phyloP scores from a whole-genome alignment of 2,329 filamentous ascomycete species.

The Botrytis cinerea region DNA sequence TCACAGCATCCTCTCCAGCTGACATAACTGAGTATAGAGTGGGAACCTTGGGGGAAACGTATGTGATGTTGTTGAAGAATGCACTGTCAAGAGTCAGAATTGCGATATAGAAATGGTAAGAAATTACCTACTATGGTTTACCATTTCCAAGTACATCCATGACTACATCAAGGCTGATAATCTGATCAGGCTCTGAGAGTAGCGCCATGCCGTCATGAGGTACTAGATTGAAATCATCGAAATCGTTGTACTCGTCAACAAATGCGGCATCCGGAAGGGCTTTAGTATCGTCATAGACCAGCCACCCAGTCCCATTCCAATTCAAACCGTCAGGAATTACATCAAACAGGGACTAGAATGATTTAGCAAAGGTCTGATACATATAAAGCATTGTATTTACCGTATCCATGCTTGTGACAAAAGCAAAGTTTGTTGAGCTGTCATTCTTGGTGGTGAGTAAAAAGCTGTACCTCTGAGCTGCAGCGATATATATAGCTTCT shows the following conservation, averaged over 20 bases:
- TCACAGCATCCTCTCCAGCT: slow-evolving; percentile 52
- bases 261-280: slow-evolving; percentile 52
- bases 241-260: slow-evolving; percentile 63
- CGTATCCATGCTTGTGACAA: slow-evolving; percentile 69
- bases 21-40: slow-evolving; percentile 67
- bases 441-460: slow-evolving; percentile 64
- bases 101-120: not conserved
- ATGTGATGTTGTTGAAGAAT: slow-evolving; percentile 65
- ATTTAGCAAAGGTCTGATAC: slow-evolving; percentile 31
- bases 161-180: slow-evolving; percentile 62
- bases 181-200: slow-evolving; percentile 62
- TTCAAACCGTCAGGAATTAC: slow-evolving; percentile 65
- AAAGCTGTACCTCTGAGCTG: slow-evolving; percentile 67
- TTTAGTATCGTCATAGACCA: slow-evolving; percentile 56
- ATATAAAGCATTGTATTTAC: slow-evolving; percentile 29
- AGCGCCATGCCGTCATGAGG: slow-evolving; percentile 66
- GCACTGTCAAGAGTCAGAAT: slow-evolving; percentile 41
- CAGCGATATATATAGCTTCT: slow-evolving; percentile 64
- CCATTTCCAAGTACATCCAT: slow-evolving; percentile 71
- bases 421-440: slow-evolving; percentile 63
- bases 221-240: slow-evolving; percentile 73
- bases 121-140: slow-evolving; percentile 58
- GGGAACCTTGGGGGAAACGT: slow-evolving; percentile 64
- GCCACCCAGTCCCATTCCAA: slow-evolving; percentile 66
- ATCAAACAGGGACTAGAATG: slow-evolving; percentile 61